These are phyloP conservation scores for Scedosporium dehoogii DNA, from an alignment of 2,329 filamentous ascomycete species.

Conservation along the genomic window DNA sequence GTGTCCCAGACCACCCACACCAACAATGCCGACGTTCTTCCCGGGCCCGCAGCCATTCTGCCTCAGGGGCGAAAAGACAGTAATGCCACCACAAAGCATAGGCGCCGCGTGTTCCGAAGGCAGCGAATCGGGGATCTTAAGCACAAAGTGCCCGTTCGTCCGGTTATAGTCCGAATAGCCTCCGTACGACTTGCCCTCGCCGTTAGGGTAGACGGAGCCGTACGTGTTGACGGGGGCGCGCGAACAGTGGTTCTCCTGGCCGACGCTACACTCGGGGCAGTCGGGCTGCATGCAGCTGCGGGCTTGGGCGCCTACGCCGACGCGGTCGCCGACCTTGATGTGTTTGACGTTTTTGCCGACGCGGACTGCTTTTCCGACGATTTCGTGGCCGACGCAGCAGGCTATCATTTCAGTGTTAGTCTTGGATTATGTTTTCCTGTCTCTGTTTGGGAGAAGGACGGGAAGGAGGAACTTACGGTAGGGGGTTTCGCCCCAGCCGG, in stretches of 20 bases:
- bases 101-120: constrained; percentile 39
- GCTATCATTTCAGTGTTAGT: constrained; percentile 20
- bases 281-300: constrained; percentile 38
- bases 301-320: constrained; percentile 52
- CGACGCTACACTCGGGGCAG: constrained; percentile 31
- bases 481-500: constrained; percentile 36
- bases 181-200: constrained; percentile 32
- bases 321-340: constrained; percentile 52
- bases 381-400: constrained; percentile 54
- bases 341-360: constrained; percentile 37
- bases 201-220: constrained; percentile 37
- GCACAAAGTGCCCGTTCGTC: constrained; percentile 33
- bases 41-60: constrained; percentile 56
- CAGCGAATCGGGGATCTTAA: constrained; percentile 35
- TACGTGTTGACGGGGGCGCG: constrained; percentile 39
- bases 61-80: constrained; percentile 52
- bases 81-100: constrained; percentile 63
- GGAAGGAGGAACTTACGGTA: constrained; percentile 22
- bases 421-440: background rate
- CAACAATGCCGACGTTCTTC: constrained; percentile 56
- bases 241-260: constrained; percentile 31
- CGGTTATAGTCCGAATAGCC: constrained; percentile 31
- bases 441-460: background rate
- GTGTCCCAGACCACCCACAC: constrained; percentile 59
- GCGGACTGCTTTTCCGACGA: constrained; percentile 47